Percentiles rank a stretch among this genome's conserved stretches.
Conservation (phyloP, 176 grass and related monocot genomes). For the Bonia amplexicaulis region DNA sequence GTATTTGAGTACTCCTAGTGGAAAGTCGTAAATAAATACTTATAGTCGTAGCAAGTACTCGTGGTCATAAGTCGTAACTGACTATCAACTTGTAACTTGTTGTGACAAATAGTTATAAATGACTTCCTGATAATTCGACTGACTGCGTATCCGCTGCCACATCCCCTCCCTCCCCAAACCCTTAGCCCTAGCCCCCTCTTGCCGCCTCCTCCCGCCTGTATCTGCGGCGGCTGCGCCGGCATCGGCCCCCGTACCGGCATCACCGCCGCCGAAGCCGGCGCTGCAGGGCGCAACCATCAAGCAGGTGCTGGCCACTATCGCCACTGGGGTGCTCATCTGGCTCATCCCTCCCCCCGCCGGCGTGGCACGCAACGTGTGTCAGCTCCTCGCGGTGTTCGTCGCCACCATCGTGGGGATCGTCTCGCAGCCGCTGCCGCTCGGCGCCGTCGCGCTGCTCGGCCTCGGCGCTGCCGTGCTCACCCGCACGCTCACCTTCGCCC, state of each 20-base stretch:
- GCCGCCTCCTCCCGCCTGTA: background rate
- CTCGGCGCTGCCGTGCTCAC: slow-evolving; percentile 89
- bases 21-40: too few species aligned
- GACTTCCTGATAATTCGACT: too few species aligned
- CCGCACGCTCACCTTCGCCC: slow-evolving; percentile 76
- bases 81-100: too few species aligned
- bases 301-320: slow-evolving; percentile 55
- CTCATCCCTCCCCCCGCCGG: slow-evolving; percentile 66
- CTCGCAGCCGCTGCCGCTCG: slow-evolving; percentile 90
- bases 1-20: too few species aligned
- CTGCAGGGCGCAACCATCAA: slow-evolving; percentile 69
- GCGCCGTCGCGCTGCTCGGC: slow-evolving; percentile 83
- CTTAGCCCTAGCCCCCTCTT: background rate
- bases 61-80: too few species aligned
- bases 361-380: slow-evolving; percentile 78
- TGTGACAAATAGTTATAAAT: too few species aligned
- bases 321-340: slow-evolving; percentile 68
- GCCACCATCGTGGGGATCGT: slow-evolving; percentile 98
- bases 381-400: slow-evolving; percentile 86
- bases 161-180: slow-evolving; percentile 19
- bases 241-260: background rate
- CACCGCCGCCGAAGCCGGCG: slow-evolving; percentile 36
- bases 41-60: too few species aligned
- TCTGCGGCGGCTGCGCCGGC: background rate
- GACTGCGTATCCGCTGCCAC: too few species aligned